Evolutionary conservation across 2,329 filamentous ascomycete species (phyloP).

Genomic region (Aschersonia sp.): DNA sequence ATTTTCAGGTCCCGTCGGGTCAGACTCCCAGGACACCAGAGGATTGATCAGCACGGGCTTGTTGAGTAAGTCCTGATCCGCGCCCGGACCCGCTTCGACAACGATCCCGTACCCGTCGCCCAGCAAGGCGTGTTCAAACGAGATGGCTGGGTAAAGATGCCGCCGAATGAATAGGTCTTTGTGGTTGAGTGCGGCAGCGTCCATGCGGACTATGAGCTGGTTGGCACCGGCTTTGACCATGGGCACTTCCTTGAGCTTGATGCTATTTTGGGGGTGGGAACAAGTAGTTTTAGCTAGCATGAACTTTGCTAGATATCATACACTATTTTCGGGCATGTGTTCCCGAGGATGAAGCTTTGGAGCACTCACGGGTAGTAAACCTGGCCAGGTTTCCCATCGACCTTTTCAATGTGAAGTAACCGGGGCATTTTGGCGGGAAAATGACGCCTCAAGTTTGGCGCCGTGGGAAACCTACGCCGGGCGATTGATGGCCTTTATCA

Average conservation of each 20-base stretch:
- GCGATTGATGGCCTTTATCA: neutral
- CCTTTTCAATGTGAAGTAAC: slow-evolving; percentile 49
- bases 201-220: slow-evolving; percentile 62
- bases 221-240: slow-evolving; percentile 47
- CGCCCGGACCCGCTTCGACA: slow-evolving; percentile 41
- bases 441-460: neutral
- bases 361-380: slow-evolving; percentile 63
- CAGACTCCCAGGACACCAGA: slow-evolving; percentile 59
- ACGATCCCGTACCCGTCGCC: slow-evolving; percentile 74
- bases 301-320: neutral
- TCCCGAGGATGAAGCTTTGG: neutral
- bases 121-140: slow-evolving; percentile 64
- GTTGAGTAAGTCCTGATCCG: slow-evolving; percentile 24
- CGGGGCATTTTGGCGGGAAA: slow-evolving; percentile 27
- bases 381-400: slow-evolving; percentile 68
- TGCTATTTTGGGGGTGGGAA: slow-evolving; percentile 20
- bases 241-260: slow-evolving; percentile 45
- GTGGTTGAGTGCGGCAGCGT: slow-evolving; percentile 79
- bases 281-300: neutral
- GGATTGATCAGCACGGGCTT: slow-evolving; percentile 70
- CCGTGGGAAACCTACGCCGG: neutral
- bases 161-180: slow-evolving; percentile 90
- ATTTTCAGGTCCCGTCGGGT: slow-evolving; percentile 60
- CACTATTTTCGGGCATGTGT: neutral
- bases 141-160: slow-evolving; percentile 75